Conservation (phyloP, 768 basidiomycete species). For the Rickenella mellea region DNA sequence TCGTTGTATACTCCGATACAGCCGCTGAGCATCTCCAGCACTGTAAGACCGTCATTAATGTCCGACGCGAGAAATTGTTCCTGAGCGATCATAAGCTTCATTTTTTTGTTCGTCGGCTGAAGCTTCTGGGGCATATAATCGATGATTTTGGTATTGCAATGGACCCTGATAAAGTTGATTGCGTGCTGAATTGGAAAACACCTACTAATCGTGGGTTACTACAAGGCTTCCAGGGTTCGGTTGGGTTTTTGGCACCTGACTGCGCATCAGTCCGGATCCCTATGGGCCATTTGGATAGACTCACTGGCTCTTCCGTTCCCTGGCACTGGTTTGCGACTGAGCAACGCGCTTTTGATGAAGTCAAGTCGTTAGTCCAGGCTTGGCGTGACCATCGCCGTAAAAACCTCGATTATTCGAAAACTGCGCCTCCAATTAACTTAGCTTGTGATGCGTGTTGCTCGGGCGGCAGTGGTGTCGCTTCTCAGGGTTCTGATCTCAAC, state of each 20-base stretch:
- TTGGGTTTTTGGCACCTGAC: conserved; percentile 25
- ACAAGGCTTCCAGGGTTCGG: conserved; percentile 22
- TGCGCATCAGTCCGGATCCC: conserved; percentile 23
- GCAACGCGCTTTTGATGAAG: conserved; percentile 22
- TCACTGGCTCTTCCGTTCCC: conserved; percentile 7
- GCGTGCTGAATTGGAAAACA: conserved; percentile 19
- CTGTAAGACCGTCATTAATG: conserved; percentile 11
- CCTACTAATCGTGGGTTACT: conserved; percentile 23
- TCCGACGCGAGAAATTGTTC: conserved; percentile 18
- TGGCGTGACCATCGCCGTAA: conserved; percentile 14
- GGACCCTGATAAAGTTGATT: conserved; percentile 35
- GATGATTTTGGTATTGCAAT: conserved; percentile 29
- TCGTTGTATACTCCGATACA: conserved; percentile 23
- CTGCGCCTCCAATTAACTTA: conserved; percentile 17
- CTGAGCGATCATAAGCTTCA: conserved; percentile 24
- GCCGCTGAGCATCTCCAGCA: conserved; percentile 21
- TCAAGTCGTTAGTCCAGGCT: conserved; percentile 14
- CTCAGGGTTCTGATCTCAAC: conserved; percentile 19
- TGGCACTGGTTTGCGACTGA: conserved; percentile 21
- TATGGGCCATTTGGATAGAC: conserved; percentile 22
- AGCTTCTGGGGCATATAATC: conserved; percentile 26
- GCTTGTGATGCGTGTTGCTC: conserved; percentile 22
- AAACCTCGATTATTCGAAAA: conserved; percentile 13
- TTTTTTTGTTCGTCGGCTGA: conserved; percentile 20
- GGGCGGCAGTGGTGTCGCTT: conserved; percentile 20